Base-by-base conservation (phyloP, 306 rosid species). In the Lotus japonicus region DNA sequence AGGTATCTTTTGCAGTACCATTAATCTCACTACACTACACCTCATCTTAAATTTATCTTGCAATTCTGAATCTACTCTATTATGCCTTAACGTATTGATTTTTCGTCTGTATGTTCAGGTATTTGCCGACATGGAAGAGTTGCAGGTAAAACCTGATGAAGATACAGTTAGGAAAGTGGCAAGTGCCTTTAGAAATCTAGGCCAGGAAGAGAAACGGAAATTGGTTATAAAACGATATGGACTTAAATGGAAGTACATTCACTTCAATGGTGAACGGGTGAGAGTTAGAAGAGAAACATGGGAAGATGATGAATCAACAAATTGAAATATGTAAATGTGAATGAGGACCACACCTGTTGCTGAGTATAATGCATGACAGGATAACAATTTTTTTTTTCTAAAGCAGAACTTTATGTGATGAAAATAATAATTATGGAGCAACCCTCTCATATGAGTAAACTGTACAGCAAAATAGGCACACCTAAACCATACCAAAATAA, bases 71-170 rank as follows among this genome's bases (percentile, higher is more conserved):
- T 21, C 31, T n/a, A 66, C 17, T 31, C 36, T 33, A 43, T 45
- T 44, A 39, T 65, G 48, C 48, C 59, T 42, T 21, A 54, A 71
- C 43, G 26, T 12, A 18, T 42, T 57, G 68, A 43, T 19, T 60
- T 76, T 31, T 26, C 2, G 38, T 57, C 38, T 58, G 14, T n/a
- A 70, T 62, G 58, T 74, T 44, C 81, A 90, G 97, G 81, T 90
- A 58, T 94, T 94, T 71, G 89, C 90, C 35, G 99, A 94, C 76
- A 90, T 94, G 97, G 96, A 88, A 80, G 96, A 86, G 73, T 80
- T 94, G 77, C 78, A 73, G 10, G 81, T 90, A 65, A 94, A 71
- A 74, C 95, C 97, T 7, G 97, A 94, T 61, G 90, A 90, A 81
- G 99, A 90, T 69, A 88, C 97, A 7, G 88, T 94, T 28, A 57